Percentiles rank a stretch among this genome's conserved stretches.
phyloP scores from a whole-genome alignment of 331 rosid genomes.

The Quercus lobata region DNA sequence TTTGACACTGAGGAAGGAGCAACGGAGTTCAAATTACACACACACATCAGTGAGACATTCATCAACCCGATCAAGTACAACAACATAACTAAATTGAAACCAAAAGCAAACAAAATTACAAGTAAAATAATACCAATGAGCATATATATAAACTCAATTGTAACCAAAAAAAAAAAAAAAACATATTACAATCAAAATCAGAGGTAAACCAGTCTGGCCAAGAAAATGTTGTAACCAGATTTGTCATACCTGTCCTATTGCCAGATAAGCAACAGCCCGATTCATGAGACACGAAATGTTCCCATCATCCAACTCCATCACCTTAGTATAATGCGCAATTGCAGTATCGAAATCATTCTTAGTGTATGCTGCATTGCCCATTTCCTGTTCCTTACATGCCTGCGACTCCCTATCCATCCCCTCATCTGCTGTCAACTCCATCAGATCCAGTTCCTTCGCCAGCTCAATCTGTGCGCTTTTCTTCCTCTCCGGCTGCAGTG shows the following conservation, averaged over 20 bases:
- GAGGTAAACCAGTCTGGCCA: too few relatives aligned
- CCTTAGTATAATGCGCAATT: constrained; percentile 66
- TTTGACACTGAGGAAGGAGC: too few relatives aligned
- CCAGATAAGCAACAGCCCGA: constrained; percentile 88
- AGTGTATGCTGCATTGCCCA: constrained; percentile 77
- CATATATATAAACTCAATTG: too few relatives aligned
- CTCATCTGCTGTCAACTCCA: constrained; percentile 34
- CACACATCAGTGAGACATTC: too few relatives aligned
- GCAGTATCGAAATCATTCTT: constrained; percentile 82
- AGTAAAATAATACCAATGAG: background rate
- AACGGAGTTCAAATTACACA: too few relatives aligned
- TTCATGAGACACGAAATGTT: constrained; percentile 67
- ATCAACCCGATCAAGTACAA: background rate
- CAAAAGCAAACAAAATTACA: background rate
- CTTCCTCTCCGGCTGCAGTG: constrained; percentile 30
- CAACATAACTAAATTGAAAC: background rate
- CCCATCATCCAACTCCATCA: constrained; percentile 72
- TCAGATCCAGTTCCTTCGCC: constrained; percentile 39
- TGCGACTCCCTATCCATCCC: constrained; percentile 52
- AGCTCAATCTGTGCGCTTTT: constrained; percentile 53
- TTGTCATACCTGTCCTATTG: constrained; percentile 67
- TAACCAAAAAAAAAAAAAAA: too few relatives aligned
- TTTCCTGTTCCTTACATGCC: constrained; percentile 74
- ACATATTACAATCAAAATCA: too few relatives aligned
- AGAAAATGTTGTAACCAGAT: background rate